Evolutionary conservation across 441 rosid genomes (phyloP).

Genomic region (Brassica hybrid): DNA sequence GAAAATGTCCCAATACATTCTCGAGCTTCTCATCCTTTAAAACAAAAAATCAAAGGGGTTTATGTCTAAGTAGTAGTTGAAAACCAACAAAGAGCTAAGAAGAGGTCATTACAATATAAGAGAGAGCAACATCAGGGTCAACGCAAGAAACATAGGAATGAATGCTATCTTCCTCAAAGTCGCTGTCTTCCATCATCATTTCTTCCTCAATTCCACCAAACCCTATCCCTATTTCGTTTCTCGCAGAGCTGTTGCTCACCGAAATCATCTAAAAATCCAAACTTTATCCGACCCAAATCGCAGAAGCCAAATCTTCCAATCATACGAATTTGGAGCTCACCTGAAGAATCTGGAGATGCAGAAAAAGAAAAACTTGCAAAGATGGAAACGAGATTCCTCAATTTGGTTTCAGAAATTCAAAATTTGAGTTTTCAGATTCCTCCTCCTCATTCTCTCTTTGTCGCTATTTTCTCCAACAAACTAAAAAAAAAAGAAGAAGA

Average conservation of each 20-base stretch:
- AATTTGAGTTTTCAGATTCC: too few relatives aligned
- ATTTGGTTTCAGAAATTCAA: slow-evolving; percentile 26
- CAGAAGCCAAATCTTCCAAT: neutral
- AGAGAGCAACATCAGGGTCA: slow-evolving; percentile 81
- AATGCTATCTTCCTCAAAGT: slow-evolving; percentile 96
- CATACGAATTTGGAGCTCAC: slow-evolving; percentile 7
- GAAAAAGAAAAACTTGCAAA: neutral
- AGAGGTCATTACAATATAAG: slow-evolving; percentile 62
- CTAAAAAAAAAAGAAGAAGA: neutral
- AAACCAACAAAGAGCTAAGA: slow-evolving; percentile 20
- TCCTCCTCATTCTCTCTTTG: slow-evolving; percentile 5
- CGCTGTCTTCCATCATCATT: slow-evolving; percentile 62
- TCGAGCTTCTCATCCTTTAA: slow-evolving; percentile 73
- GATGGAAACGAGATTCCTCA: slow-evolving; percentile 26
- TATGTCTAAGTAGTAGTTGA: neutral
- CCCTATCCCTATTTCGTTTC: slow-evolving; percentile 73
- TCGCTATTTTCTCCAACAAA: slow-evolving; percentile 18
- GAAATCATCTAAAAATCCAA: slow-evolving; percentile 57
- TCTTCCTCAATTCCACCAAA: slow-evolving; percentile 53
- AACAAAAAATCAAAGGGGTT: neutral
- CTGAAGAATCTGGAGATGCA: slow-evolving; percentile 3
- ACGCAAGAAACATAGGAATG: slow-evolving; percentile 58
- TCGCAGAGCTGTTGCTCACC: slow-evolving; percentile 68
- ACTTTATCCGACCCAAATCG: too few relatives aligned
- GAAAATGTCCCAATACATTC: slow-evolving; percentile 73